Conservation (phyloP, 495 filamentous ascomycete species). For the Talaromyces stipitatus region DNA sequence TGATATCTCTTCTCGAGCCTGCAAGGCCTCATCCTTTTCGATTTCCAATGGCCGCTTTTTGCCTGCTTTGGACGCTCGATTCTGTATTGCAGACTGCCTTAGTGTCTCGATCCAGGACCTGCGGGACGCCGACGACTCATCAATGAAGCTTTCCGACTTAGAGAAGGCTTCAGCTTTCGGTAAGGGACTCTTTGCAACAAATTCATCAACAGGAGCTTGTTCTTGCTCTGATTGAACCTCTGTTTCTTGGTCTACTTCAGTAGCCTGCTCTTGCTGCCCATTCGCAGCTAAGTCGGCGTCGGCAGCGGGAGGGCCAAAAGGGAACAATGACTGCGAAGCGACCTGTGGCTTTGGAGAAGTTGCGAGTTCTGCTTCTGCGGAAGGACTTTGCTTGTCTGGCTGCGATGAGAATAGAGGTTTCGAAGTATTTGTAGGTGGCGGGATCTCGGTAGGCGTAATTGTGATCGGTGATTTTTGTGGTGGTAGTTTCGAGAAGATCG, state of each 20-base stretch:
- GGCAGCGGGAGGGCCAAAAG: neutral
- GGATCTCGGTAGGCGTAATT: neutral
- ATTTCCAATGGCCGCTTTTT: slow-evolving; percentile 2
- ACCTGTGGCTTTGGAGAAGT: neutral
- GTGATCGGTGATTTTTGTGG: neutral
- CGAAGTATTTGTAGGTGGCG: neutral
- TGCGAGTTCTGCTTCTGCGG: neutral
- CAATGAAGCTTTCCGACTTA: neutral
- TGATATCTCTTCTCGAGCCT: neutral
- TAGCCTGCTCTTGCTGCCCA: neutral
- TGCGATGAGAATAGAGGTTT: neutral
- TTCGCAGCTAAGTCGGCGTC: neutral
- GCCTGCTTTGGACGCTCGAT: neutral
- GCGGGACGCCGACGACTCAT: neutral
- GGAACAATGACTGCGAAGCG: neutral
- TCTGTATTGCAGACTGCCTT: neutral
- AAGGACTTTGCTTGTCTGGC: neutral
- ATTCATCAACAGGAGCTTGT: neutral
- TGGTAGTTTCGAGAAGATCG: neutral
- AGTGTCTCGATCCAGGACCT: slow-evolving; percentile 5
- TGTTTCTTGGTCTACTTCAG: neutral
- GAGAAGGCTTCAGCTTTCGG: neutral
- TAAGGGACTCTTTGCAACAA: neutral
- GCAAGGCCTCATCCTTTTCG: neutral
- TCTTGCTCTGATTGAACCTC: neutral